Evolutionary conservation across 75 land plant species (phyloP), one percentile per base, ranked within the genome.

Genomic region (Pseudotsuga menziesii): DNA sequence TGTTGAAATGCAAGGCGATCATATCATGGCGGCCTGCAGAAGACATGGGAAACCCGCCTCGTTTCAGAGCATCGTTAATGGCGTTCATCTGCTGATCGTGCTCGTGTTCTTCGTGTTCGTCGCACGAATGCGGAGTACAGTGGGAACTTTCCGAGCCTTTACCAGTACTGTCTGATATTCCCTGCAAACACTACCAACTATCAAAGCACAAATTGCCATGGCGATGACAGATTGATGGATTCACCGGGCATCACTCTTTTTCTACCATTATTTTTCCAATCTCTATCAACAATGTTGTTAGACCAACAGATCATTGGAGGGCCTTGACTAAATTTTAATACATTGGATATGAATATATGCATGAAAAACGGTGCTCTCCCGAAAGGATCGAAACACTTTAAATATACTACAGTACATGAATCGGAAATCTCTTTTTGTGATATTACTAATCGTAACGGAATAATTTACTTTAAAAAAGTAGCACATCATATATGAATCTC

Each of bases 111-210:
- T 73, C 57, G 7, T 56, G 57, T 54, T 73, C 75, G 25, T 72
- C 74, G 56, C 74, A 72, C 44, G 75, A 73, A 54, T 73, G 75
- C 4, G 75, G 75, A 56, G 75, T 73, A 56, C 75, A 73, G 44
- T 56, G 58, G 57, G 75, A 73, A 16, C 57, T 73, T 26, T 69
- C 72, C 0, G 72, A 69, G 52, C 72, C 72, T 69, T 39, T 69
- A 36, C 72, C 54, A 69, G 52, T 44, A 48, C 75, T 73, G 56
- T 73, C 75, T 54, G 75, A 73, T 29, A 73, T 73, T 73, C 75
- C 75, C 75, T 73, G 75, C 57, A 73, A 4, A 73, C 0, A 73
- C 23, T 55, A 17, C 2, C 7, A 12, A 4, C 22, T 0, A 22
- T 48, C 48, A 72, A 48, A 48, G 22, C 48, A 22, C 27, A 5